Evolutionary conservation across 2,329 filamentous ascomycete species (phyloP).

Genomic region (Coniochaeta ligniaria): DNA sequence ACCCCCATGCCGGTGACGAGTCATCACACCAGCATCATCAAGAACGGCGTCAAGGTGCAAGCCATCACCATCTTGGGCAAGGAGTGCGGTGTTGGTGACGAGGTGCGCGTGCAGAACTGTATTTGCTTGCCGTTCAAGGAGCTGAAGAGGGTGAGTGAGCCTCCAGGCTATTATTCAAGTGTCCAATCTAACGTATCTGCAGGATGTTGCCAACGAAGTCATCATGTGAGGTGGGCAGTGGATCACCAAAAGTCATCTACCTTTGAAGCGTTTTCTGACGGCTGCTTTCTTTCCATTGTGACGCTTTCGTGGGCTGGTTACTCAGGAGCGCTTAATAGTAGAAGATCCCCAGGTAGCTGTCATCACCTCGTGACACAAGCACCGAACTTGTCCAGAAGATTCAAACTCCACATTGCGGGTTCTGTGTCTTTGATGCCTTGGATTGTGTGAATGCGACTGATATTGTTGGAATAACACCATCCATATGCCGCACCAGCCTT

Average conservation of each 20-base stretch:
- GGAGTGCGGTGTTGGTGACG: slow-evolving; percentile 89
- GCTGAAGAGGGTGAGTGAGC: slow-evolving; percentile 73
- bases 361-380: not conserved
- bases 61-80: slow-evolving; percentile 96
- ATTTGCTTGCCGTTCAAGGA: slow-evolving; percentile 97
- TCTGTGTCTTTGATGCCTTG: not conserved
- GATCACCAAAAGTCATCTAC: not conserved
- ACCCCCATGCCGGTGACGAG: slow-evolving; percentile 81
- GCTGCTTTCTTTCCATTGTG: not conserved
- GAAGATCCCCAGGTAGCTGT: not conserved
- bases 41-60: slow-evolving; percentile 98
- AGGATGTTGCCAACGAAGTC: slow-evolving; percentile 81
- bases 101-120: slow-evolving; percentile 95
- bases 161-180: not conserved
- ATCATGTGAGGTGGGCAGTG: slow-evolving; percentile 66
- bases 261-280: not conserved
- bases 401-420: not conserved
- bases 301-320: not conserved
- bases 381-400: not conserved
- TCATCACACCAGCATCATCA: slow-evolving; percentile 90
- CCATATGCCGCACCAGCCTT: no score
- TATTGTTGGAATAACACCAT: no score
- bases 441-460: not conserved
- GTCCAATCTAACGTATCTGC: not conserved
- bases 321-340: not conserved